Percentiles rank a stretch among this genome's conserved stretches.
These are phyloP conservation scores for Geotrichum histeridarum DNA, from an alignment of 1,139 yeast genomes.

Conservation along the genomic window DNA sequence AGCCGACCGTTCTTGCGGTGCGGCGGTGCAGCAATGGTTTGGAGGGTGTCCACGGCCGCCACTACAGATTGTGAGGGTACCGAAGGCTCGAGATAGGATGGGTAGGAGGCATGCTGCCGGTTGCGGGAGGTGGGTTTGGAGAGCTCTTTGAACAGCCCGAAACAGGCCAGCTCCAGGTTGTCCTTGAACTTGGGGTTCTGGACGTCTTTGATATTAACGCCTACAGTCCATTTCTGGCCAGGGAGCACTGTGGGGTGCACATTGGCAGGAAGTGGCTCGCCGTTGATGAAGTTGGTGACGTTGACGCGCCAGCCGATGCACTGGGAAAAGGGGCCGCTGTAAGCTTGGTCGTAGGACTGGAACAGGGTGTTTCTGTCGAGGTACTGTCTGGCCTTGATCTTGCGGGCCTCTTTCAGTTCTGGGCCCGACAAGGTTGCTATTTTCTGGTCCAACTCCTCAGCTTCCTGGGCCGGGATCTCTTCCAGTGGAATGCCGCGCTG, in stretches of 20 bases:
- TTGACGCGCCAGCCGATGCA: constrained; percentile 13
- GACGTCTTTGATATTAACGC: neutral
- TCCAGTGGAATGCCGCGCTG: constrained; percentile 22
- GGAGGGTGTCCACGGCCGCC: neutral
- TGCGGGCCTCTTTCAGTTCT: neutral
- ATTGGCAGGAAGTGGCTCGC: neutral
- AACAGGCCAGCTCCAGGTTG: neutral
- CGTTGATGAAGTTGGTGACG: constrained; percentile 11
- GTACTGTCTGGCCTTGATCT: neutral
- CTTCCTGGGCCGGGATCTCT: neutral
- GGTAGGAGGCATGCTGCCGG: neutral
- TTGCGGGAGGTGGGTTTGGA: neutral
- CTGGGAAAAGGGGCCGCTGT: neutral
- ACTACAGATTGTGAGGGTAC: neutral
- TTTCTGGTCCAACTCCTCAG: neutral
- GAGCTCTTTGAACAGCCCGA: neutral
- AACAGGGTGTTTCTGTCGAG: constrained; percentile 41
- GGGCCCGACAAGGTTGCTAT: neutral
- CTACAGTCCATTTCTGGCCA: constrained; percentile 16
- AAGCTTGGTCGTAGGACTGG: neutral
- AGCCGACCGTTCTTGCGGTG: constrained; percentile 8
- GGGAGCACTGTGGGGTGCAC: constrained; percentile 13
- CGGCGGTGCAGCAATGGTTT: neutral
- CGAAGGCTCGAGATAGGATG: neutral
- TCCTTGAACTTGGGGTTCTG: neutral